Evolutionary conservation across 768 basidiomycete genomes (phyloP), one percentile per base, ranked within the genome.

Genomic region (Boletellus ananas): DNA sequence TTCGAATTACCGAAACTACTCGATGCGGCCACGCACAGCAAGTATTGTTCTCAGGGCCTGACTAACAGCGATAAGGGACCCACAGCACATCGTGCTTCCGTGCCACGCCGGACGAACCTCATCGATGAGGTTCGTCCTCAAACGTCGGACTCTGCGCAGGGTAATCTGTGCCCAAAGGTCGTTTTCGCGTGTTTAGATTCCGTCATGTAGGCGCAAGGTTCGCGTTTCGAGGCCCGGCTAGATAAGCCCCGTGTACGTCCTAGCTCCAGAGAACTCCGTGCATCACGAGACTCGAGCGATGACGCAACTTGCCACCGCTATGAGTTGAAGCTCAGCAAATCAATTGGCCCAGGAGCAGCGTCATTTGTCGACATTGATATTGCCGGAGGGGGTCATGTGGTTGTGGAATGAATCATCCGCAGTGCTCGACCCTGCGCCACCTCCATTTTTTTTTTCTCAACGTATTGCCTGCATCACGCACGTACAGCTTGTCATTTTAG

Each of bases 401-500:
- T 11, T 4, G 11, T 37, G 13, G 16, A 17, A 9, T 48, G 21
- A n/a, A 29, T n/a, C n/a, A 18, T n/a, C 27, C 37, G 20, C 29
- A 33, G 23, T 27, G 25, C 27, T 11, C 39, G 23, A 42, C 29
- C 25, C 40, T 27, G 9, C 18, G 39, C 17, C 35, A 27, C 36
- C 45, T n/a, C 17, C 13, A 18, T 44, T 45, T 13, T 18, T 2
- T 40, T 48, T 50, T 9, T 9, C 50, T 36, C 27, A 17, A 48
- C 38, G 16, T 46, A 47, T 42, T 23, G 25, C 43, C 21, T 36
- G 31, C 20, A 18, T 33, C 40, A 36, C 23, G 34, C 12, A 23
- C 33, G 21, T 37, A 59, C 55, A 59, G 17, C 47, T 34, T 27
- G 35, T 39, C 27, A 27, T 48, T 43, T 31, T 23, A 29, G 29